Evolutionary conservation across 352 stramenopile genomes (phyloP).

Genomic region (Pythium sukuiense): DNA sequence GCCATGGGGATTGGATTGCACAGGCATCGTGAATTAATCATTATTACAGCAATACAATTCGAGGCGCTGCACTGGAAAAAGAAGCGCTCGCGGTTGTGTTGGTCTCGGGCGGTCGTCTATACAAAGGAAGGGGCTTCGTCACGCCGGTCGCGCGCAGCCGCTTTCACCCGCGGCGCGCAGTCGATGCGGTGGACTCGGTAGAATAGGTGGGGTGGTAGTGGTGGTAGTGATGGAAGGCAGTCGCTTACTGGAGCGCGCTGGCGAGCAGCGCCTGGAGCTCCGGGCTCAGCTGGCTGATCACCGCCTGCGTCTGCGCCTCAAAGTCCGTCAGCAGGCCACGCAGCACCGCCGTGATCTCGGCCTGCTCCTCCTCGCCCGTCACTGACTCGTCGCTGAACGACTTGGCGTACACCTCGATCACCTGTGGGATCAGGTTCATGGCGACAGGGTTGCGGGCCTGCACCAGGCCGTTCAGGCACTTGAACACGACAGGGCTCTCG

Average conservation of each 20-base stretch:
- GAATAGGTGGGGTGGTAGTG: not conserved
- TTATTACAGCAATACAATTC: slow-evolving; percentile 31
- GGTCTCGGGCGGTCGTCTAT: slow-evolving; percentile 19
- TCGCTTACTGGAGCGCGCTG: slow-evolving; percentile 26
- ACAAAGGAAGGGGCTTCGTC: slow-evolving; percentile 7
- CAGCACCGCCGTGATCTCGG: slow-evolving; percentile 69
- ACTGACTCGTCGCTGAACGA: slow-evolving; percentile 55
- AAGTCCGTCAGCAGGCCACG: slow-evolving; percentile 65
- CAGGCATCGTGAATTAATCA: slow-evolving; percentile 23
- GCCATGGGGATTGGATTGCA: not conserved
- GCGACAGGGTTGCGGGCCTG: slow-evolving; percentile 86
- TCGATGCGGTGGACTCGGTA: not conserved
- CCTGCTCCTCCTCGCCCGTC: slow-evolving; percentile 74
- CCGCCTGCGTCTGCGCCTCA: slow-evolving; percentile 78
- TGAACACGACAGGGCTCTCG: slow-evolving; percentile 96
- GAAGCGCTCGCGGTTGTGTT: slow-evolving; percentile 6
- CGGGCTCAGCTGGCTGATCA: slow-evolving; percentile 70
- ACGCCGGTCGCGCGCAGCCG: slow-evolving; percentile 4
- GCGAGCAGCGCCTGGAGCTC: slow-evolving; percentile 64
- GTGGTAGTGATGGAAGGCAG: not conserved
- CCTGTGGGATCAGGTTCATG: slow-evolving; percentile 65
- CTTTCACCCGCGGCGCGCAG: slow-evolving; percentile 12
- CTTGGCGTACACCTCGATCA: slow-evolving; percentile 84
- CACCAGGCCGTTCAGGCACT: slow-evolving; percentile 92
- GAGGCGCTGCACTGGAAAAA: slow-evolving; percentile 6